Percentiles rank a stretch among this genome's conserved stretches.
Evolutionary conservation across 1,139 yeast genomes (phyloP).

Genomic region (Diutina neorugosa): DNA sequence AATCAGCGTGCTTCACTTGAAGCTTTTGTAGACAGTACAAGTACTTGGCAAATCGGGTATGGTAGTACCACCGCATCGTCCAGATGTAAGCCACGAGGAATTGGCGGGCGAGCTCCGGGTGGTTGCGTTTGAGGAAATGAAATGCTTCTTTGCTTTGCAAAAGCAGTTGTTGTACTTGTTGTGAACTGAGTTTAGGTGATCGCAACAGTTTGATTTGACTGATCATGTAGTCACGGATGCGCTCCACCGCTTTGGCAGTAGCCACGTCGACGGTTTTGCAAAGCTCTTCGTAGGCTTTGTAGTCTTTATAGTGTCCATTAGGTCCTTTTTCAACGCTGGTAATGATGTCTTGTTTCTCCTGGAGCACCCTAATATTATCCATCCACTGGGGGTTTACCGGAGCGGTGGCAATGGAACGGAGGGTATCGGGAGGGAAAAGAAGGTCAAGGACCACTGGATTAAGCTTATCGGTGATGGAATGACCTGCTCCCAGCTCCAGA

Average conservation of each 20-base stretch:
- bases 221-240: conserved; percentile 62
- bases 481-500: conserved; percentile 34
- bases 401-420: conserved; percentile 35
- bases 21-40: conserved; percentile 61
- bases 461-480: conserved; percentile 42
- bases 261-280: conserved; percentile 28
- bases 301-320: conserved; percentile 15
- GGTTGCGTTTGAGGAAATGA: conserved; percentile 41
- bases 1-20: conserved; percentile 40
- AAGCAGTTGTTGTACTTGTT: conserved; percentile 58
- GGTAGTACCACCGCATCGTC: conserved; percentile 92
- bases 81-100: conserved; percentile 68
- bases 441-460: conserved; percentile 65
- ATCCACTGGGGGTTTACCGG: conserved; percentile 41
- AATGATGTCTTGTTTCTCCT: conserved; percentile 43
- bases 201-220: conserved; percentile 53
- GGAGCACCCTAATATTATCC: conserved; percentile 44
- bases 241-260: conserved; percentile 48
- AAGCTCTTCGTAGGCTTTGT: conserved; percentile 24
- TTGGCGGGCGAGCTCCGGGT: conserved; percentile 61
- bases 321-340: conserved; percentile 16
- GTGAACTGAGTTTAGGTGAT: conserved; percentile 34
- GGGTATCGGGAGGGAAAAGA: conserved; percentile 59
- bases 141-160: conserved; percentile 49
- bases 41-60: conserved; percentile 67